Evolutionary conservation across 345 rosid species (phyloP).

Genomic region (Zanthoxylum bungeanum): DNA sequence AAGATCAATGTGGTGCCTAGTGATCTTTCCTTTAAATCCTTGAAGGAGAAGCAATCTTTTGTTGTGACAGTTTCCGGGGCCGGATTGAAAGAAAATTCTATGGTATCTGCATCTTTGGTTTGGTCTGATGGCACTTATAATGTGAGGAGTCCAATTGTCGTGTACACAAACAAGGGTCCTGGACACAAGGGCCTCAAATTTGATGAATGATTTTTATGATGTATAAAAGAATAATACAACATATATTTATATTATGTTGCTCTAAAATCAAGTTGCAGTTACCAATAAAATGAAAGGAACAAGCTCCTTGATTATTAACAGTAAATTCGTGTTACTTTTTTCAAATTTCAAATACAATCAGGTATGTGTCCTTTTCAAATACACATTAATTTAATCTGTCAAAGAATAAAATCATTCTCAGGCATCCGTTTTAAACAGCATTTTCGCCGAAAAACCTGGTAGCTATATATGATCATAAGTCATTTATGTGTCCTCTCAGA

Average conservation of each 20-base stretch:
- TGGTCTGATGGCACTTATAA: constrained; percentile 37
- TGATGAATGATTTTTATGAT: not conserved
- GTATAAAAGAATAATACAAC: not conserved
- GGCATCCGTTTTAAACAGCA: no score
- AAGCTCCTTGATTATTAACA: no score
- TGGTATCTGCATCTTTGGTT: not conserved
- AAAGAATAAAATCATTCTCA: no score
- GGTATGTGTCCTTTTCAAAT: no score
- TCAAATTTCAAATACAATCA: not conserved
- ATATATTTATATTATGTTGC: not conserved
- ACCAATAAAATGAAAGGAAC: no score
- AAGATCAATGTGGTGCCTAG: constrained; percentile 34
- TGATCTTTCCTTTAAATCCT: constrained; percentile 29
- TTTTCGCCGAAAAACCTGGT: no score
- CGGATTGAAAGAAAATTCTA: not conserved
- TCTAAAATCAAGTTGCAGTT: not conserved
- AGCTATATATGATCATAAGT: no score
- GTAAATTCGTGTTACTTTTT: not conserved
- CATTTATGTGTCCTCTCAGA: no score
- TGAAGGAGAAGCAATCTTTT: not conserved
- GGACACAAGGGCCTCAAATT: not conserved
- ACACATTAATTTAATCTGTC: no score
- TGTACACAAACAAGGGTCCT: not conserved
- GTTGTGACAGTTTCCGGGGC: not conserved
- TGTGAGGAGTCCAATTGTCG: not conserved